A percentile compares a stretch with the other conserved stretches of the same genome.
Conservation (phyloP, 2,329 filamentous ascomycete species). For the Aspergillus sp. region DNA sequence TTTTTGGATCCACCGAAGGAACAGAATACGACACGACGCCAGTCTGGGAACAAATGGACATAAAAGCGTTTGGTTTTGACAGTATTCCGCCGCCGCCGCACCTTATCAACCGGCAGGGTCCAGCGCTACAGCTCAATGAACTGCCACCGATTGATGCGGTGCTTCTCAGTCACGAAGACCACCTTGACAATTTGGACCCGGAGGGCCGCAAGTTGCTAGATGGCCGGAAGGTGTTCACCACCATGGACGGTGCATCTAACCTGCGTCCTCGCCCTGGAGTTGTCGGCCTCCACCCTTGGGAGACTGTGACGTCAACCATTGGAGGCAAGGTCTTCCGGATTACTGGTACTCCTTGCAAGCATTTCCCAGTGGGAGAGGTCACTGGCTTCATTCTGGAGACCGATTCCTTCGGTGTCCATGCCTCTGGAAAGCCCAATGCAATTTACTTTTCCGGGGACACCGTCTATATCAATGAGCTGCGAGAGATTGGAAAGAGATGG, state of each 20-base stretch:
- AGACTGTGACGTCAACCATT: constrained; percentile 20
- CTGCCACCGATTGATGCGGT: constrained; percentile 7
- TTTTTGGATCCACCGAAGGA: constrained; percentile 1
- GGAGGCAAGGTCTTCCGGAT: constrained; percentile 28
- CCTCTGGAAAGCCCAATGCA: constrained; percentile 32
- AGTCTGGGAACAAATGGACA: not conserved
- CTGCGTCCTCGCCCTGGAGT: constrained; percentile 4
- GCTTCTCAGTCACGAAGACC: constrained; percentile 7
- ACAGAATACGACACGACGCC: not conserved
- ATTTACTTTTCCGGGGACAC: constrained; percentile 31
- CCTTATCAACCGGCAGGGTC: constrained; percentile 1
- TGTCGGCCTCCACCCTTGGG: constrained; percentile 28
- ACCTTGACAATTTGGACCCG: constrained; percentile 6
- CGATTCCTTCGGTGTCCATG: constrained; percentile 24
- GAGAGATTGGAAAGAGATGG: constrained; percentile 15
- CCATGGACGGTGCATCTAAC: constrained; percentile 5
- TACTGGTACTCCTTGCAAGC: constrained; percentile 36
- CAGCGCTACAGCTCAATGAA: constrained; percentile 4
- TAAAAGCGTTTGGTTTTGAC: not conserved
- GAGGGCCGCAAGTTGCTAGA: constrained; percentile 6
- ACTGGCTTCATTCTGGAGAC: constrained; percentile 35
- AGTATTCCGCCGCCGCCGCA: not conserved
- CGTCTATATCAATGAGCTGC: constrained; percentile 31
- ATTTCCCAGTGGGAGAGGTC: constrained; percentile 36
- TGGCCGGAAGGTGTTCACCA: constrained; percentile 6